Percentiles rank a stretch among this genome's conserved stretches.
These are phyloP conservation scores for Aspergillus tamarii DNA, from an alignment of 2,329 filamentous ascomycete genomes.

Conservation along the genomic window DNA sequence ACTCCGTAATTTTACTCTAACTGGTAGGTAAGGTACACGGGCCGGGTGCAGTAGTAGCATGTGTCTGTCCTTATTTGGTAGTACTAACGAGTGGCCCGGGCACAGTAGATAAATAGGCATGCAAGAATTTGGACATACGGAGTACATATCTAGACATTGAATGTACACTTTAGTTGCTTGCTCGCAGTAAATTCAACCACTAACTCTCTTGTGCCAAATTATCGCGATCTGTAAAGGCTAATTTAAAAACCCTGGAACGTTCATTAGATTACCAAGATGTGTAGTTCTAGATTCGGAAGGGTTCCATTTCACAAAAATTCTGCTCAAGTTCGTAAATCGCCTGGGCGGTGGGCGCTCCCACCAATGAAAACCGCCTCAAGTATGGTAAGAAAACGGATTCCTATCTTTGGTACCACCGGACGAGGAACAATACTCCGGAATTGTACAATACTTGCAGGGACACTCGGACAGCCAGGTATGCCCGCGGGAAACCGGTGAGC, in stretches of 20 bases:
- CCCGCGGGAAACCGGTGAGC: slow-evolving; percentile 13
- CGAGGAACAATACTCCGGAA: neutral
- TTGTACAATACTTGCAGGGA: neutral
- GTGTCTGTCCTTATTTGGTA: too few species aligned
- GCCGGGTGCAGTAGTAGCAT: neutral
- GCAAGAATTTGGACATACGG: neutral
- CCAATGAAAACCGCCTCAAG: neutral
- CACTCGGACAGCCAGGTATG: neutral
- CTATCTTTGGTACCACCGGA: neutral
- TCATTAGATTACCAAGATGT: too few species aligned
- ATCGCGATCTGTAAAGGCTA: too few species aligned
- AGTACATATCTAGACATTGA: too few species aligned
- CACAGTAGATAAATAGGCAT: neutral
- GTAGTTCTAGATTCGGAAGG: neutral
- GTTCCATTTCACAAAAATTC: neutral
- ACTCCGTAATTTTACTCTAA: neutral
- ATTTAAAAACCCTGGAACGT: too few species aligned
- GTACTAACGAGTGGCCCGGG: neutral
- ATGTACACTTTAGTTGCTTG: too few species aligned
- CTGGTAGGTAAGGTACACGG: neutral
- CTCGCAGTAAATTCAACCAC: too few species aligned
- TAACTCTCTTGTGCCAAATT: too few species aligned
- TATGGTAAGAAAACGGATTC: neutral
- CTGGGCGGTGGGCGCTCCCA: neutral
- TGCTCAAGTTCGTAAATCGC: neutral